Base-by-base conservation (phyloP, 2,329 filamentous ascomycete species). In the Pseudogymnoascus sp. region DNA sequence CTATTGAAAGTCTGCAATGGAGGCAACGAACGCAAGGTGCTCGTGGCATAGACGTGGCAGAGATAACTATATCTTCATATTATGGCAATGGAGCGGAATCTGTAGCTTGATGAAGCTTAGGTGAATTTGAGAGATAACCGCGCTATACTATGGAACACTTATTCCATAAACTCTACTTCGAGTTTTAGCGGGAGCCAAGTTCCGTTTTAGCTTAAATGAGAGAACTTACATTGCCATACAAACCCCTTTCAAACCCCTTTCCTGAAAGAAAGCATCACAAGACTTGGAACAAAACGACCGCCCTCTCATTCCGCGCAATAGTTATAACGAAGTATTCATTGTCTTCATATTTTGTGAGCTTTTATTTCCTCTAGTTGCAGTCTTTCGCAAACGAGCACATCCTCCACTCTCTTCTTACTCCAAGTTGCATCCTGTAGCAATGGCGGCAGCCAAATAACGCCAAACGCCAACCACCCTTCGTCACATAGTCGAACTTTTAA, bases 341-440 rank as follows among this genome's bases (percentile, higher is more conserved):
- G 47, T 7, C 47, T 54, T 54, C 47, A 54, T 54, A 54, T 54
- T 54, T 54, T 17, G 13, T 33, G 47, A 33, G 47, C 47, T 54
- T 33, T 54, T 54, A 54, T 54, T 54, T 54, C 47, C 47, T 54
- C 47, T 54, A 33, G 47, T 54, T 54, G 47, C 47, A 54, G 29
- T 54, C 29, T 54, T 50, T 7, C 47, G n/a, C 21, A 33, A 54
- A 54, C 5, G 47, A 33, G 47, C 47, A 54, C 26, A 33, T 6
- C 13, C 47, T 33, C 15, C 47, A 54, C 47, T 54, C 29, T 54
- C 47, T 54, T 54, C 47, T 4, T 54, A 54, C 47, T 54, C 47
- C 47, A 54, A 54, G 29, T 54, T 54, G 47, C 47, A 54, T 54
- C 47, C 47, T 54, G 26, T 54, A 54, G 47, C 47, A 54, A 54